Conservation (phyloP, 331 rosid genomes). For the Saraca asoca region DNA sequence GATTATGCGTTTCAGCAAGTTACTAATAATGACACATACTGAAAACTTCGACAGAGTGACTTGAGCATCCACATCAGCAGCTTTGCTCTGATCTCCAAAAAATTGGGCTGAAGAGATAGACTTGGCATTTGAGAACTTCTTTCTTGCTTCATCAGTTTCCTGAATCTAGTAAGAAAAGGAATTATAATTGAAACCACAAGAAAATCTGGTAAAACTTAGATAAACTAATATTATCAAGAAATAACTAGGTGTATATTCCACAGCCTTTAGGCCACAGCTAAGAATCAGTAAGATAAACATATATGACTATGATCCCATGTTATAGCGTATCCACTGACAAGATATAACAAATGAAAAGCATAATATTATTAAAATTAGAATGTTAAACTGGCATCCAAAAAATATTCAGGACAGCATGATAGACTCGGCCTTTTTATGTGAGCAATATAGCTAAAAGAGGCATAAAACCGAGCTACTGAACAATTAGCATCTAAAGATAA, state of each 20-base stretch:
- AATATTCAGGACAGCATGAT: neutral
- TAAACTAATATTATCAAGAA: conserved; percentile 2
- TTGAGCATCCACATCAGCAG: conserved; percentile 62
- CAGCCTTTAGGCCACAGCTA: conserved; percentile 2
- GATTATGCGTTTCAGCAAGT: neutral
- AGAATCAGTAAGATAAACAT: conserved; percentile 19
- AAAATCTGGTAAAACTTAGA: neutral
- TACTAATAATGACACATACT: conserved; percentile 45
- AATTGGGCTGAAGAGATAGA: conserved; percentile 92
- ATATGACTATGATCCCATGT: neutral
- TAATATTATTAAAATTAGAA: neutral
- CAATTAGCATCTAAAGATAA: neutral
- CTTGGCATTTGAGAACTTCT: conserved; percentile 95
- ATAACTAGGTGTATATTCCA: neutral
- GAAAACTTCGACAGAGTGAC: conserved; percentile 83
- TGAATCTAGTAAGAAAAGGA: conserved; percentile 42
- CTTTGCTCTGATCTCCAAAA: conserved; percentile 82
- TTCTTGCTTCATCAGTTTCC: conserved; percentile 93
- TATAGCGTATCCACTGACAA: too few species aligned
- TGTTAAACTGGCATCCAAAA: conserved; percentile 2
- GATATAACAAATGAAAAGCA: conserved; percentile 3
- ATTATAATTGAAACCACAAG: neutral
- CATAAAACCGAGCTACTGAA: neutral
- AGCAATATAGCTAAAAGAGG: too few species aligned
- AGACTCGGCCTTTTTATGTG: neutral